Conservation (phyloP, 164 flowering plant species). For the Vitis amurensis region DNA sequence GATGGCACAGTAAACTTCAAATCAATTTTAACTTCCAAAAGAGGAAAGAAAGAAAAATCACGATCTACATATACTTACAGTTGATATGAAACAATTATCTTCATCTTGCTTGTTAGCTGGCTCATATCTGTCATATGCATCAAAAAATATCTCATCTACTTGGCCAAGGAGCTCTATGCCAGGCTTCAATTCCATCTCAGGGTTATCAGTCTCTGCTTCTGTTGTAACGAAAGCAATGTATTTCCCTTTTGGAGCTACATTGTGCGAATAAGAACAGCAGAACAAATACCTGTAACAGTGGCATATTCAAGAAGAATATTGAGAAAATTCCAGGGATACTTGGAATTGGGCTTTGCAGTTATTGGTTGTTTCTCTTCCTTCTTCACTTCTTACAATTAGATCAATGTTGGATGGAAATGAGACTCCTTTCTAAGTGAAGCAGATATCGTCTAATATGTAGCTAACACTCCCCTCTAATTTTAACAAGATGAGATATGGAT, state of each 20-base stretch:
- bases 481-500: too few species aligned
- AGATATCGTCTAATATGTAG: too few species aligned
- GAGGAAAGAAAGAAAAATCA: background rate
- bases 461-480: too few species aligned
- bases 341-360: too few species aligned
- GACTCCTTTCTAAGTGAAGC: too few species aligned
- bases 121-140: conserved; percentile 81
- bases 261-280: conserved; percentile 94
- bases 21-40: too few species aligned
- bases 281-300: conserved; percentile 69
- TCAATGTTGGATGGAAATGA: too few species aligned
- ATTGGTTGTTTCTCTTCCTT: too few species aligned
- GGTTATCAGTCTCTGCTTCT: conserved; percentile 90
- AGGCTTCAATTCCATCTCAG: conserved; percentile 82
- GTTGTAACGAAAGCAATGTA: conserved; percentile 91
- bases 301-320: too few species aligned
- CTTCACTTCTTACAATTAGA: too few species aligned
- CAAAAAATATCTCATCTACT: conserved; percentile 82
- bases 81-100: conserved; percentile 84
- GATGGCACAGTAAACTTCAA: too few species aligned
- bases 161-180: conserved; percentile 91
- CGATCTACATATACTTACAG: conserved; percentile 43
- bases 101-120: conserved; percentile 54
- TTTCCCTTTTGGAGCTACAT: conserved; percentile 94
- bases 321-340: too few species aligned